phyloP scores from a whole-genome alignment of 2,329 filamentous ascomycete genomes.

The Pezicula neosporulosa region DNA sequence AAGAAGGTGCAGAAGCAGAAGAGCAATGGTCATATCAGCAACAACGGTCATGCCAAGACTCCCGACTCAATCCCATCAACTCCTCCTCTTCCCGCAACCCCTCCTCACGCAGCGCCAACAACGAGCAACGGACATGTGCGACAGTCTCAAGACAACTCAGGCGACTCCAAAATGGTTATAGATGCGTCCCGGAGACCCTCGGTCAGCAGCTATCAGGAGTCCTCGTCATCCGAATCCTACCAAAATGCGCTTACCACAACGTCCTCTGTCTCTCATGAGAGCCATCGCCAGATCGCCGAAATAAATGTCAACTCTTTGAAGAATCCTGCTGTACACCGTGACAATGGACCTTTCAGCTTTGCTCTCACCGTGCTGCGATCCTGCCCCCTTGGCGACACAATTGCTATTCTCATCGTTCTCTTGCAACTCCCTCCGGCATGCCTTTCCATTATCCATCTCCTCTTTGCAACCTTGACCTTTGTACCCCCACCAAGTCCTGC shows the following conservation, averaged over 20 bases:
- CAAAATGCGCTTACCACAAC: slow-evolving; percentile 34
- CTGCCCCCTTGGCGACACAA: slow-evolving; percentile 89
- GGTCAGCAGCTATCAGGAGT: slow-evolving; percentile 52
- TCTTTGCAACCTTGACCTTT: slow-evolving; percentile 91
- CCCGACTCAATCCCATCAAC: slow-evolving; percentile 34
- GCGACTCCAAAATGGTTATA: slow-evolving; percentile 29
- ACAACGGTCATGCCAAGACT: slow-evolving; percentile 46
- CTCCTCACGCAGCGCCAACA: slow-evolving; percentile 23
- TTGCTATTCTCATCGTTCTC: slow-evolving; percentile 93
- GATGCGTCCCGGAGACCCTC: slow-evolving; percentile 43
- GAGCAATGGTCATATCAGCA: slow-evolving; percentile 48
- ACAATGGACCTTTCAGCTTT: slow-evolving; percentile 70
- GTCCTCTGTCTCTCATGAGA: slow-evolving; percentile 39
- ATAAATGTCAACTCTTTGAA: slow-evolving; percentile 62
- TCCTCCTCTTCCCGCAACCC: slow-evolving; percentile 35
- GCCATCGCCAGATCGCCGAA: slow-evolving; percentile 57
- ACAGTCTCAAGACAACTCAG: slow-evolving; percentile 17
- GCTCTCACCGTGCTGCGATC: slow-evolving; percentile 84
- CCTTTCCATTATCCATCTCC: slow-evolving; percentile 82
- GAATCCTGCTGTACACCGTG: slow-evolving; percentile 64
- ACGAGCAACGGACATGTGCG: slow-evolving; percentile 28
- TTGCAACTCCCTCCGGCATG: slow-evolving; percentile 88
- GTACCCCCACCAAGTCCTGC: slow-evolving; percentile 80
- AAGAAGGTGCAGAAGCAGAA: slow-evolving; percentile 57
- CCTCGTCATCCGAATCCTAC: slow-evolving; percentile 48